Base-by-base conservation (phyloP, 148 eudicot genomes). In the Fagopyrum tataricum region DNA sequence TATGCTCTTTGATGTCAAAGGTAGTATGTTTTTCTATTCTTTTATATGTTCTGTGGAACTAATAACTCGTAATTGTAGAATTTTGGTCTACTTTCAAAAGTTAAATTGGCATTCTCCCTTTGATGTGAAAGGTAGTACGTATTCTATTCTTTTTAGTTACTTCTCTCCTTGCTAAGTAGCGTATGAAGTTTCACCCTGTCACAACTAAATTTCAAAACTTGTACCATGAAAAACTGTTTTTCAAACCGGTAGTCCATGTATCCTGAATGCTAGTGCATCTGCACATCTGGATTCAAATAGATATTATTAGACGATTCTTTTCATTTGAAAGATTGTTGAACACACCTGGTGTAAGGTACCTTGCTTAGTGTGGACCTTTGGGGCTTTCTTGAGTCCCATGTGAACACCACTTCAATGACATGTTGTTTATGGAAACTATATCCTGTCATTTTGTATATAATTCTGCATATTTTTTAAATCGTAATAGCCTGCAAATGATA, bases 1-100 rank as follows among this genome's bases (percentile, higher is more conserved):
- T 88, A 67, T 79, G 84, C 76, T 73, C 84, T 81, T 77, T 87
- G 71, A 66, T 82, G 55, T 47, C 76, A 41, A 92, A 88, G 96
- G 98, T 64, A 39, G 69, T 37, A 37, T 37, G 37, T 14, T 31
- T 6, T 7, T 64, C 2, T 31, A 39, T 15, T 37, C 44, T 15
- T 31, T 31, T 31, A 64, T 37, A 18, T 39, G 0, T 3, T 2
- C 9, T 9, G 31, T 62, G n/a, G 67, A 61, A 61, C 37, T 18
- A 31, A 13, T 37, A 64, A 61, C 67, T 61, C 41, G 15, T 26
- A 61, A 64, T 37, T 8, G 4, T 39, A 64, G 18, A 24, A 64
- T 5, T 39, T 1, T 14, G 69, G n/a, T 31, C 18, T 13, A 64
- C 20, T 5, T 37, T 9, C 14, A 39, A 37, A 51, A 15, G 56